Conservation (phyloP, 176 grass and related monocot species). For the Ampelocalamus luodianensis region DNA sequence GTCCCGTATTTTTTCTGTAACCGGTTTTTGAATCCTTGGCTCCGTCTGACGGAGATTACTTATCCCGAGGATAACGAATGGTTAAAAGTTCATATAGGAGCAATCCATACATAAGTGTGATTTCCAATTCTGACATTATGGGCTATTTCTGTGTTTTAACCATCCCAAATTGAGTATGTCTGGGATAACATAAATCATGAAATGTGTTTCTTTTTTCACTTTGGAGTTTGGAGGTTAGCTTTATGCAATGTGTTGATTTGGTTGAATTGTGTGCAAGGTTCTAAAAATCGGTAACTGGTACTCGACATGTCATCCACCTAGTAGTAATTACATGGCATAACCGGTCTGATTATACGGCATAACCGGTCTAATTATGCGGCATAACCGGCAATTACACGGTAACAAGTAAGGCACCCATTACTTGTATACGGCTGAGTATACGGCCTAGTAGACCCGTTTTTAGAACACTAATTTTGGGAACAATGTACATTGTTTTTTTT, state of each 20-base stretch:
- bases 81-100: not conserved
- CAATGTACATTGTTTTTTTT: not conserved
- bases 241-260: not conserved
- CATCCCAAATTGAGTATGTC: not conserved
- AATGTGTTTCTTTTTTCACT: not conserved
- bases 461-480: not conserved
- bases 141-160: conserved; percentile 8
- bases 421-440: too few species aligned
- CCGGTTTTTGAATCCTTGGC: not conserved
- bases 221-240: not conserved
- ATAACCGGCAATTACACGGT: too few species aligned
- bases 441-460: too few species aligned
- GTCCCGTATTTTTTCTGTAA: too few species aligned
- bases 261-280: not conserved
- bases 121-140: not conserved
- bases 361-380: too few species aligned
- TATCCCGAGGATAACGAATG: not conserved
- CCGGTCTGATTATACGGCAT: too few species aligned
- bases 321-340: too few species aligned
- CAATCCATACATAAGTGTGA: not conserved
- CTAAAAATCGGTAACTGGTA: too few species aligned
- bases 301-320: too few species aligned
- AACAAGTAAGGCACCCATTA: too few species aligned
- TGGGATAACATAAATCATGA: not conserved
- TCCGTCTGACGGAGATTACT: not conserved